A percentile compares a stretch with the other conserved stretches of the same genome.
phyloP scores from a whole-genome alignment of 2,329 filamentous ascomycete species.

The Aspergillus glaucus region DNA sequence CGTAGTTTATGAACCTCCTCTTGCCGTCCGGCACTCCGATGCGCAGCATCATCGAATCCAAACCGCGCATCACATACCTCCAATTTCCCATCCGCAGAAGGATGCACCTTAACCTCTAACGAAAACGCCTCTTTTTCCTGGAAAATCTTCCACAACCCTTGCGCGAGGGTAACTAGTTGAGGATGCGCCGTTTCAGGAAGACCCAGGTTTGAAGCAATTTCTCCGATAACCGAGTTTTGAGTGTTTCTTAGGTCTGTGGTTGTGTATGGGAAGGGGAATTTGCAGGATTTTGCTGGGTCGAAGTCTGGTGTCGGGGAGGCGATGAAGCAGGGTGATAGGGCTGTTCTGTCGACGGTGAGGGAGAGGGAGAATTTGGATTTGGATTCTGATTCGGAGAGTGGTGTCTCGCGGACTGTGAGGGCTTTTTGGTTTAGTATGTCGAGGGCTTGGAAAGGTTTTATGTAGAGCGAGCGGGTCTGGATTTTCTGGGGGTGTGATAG shows the following conservation, averaged over 20 bases:
- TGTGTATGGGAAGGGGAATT: slow-evolving; percentile 58
- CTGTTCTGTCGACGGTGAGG: slow-evolving; percentile 59
- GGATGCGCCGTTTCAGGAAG: slow-evolving; percentile 43
- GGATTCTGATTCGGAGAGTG: slow-evolving; percentile 14
- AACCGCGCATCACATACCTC: slow-evolving; percentile 52
- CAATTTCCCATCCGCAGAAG: slow-evolving; percentile 38
- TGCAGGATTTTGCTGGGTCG: slow-evolving; percentile 41
- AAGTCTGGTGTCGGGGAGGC: slow-evolving; percentile 49
- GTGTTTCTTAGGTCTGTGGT: slow-evolving; percentile 42
- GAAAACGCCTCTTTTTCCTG: slow-evolving; percentile 60
- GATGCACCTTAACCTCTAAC: slow-evolving; percentile 47
- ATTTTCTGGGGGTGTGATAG: slow-evolving; percentile 1
- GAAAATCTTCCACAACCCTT: slow-evolving; percentile 54
- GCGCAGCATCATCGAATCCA: slow-evolving; percentile 65
- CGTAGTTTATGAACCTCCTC: slow-evolving; percentile 54
- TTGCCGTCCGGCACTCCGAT: slow-evolving; percentile 57
- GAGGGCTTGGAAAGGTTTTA: slow-evolving; percentile 49
- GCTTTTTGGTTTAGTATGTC: slow-evolving; percentile 50
- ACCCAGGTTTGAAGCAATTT: slow-evolving; percentile 45
- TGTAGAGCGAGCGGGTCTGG: slow-evolving; percentile 50
- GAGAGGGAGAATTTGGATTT: slow-evolving; percentile 49
- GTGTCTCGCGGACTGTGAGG: slow-evolving; percentile 38
- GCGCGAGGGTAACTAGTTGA: slow-evolving; percentile 46
- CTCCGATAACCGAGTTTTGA: slow-evolving; percentile 29
- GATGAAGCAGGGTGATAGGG: slow-evolving; percentile 58